A percentile compares a stretch with the other conserved stretches of the same genome.
Conservation (phyloP, 2,329 filamentous ascomycete species). For the Calonectria pauciramosa region DNA sequence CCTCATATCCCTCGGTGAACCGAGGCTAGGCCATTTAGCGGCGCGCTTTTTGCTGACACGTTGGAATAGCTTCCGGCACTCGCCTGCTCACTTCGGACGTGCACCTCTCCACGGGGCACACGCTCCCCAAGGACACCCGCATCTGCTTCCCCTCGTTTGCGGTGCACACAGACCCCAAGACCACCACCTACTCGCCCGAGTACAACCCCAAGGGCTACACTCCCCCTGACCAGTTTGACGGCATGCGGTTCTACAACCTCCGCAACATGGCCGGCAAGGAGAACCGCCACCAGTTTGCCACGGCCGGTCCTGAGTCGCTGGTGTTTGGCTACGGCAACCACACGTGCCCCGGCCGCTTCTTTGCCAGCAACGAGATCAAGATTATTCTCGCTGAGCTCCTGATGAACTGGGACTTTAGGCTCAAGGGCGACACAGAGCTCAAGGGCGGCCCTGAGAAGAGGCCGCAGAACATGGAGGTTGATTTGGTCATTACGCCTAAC, state of each 20-base stretch:
- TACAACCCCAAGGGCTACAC: slow-evolving; percentile 24
- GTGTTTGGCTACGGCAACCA: slow-evolving; percentile 33
- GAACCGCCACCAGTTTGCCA: slow-evolving; percentile 28
- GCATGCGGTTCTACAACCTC: slow-evolving; percentile 34
- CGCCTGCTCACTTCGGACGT: slow-evolving; percentile 19
- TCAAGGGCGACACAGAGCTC: slow-evolving; percentile 17
- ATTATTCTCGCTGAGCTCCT: slow-evolving; percentile 35
- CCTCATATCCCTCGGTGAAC: no score
- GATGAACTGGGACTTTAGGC: slow-evolving; percentile 34
- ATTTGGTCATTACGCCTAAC: slow-evolving; percentile 24
- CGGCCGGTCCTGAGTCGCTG: slow-evolving; percentile 24
- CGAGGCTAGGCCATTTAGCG: neutral
- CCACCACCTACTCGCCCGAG: slow-evolving; percentile 21
- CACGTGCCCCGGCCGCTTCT: slow-evolving; percentile 35
- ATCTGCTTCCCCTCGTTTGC: slow-evolving; percentile 38
- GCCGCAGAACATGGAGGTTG: slow-evolving; percentile 23
- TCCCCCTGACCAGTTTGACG: slow-evolving; percentile 26
- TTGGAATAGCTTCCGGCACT: slow-evolving; percentile 13
- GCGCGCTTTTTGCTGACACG: neutral
- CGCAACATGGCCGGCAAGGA: slow-evolving; percentile 32
- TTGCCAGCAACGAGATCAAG: slow-evolving; percentile 36
- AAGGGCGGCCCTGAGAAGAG: slow-evolving; percentile 24
- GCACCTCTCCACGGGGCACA: slow-evolving; percentile 31
- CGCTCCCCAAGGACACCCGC: slow-evolving; percentile 35
- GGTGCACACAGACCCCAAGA: slow-evolving; percentile 25